phyloP scores from a whole-genome alignment of 139 green algal genomes.

The Chlorella sorokiniana region DNA sequence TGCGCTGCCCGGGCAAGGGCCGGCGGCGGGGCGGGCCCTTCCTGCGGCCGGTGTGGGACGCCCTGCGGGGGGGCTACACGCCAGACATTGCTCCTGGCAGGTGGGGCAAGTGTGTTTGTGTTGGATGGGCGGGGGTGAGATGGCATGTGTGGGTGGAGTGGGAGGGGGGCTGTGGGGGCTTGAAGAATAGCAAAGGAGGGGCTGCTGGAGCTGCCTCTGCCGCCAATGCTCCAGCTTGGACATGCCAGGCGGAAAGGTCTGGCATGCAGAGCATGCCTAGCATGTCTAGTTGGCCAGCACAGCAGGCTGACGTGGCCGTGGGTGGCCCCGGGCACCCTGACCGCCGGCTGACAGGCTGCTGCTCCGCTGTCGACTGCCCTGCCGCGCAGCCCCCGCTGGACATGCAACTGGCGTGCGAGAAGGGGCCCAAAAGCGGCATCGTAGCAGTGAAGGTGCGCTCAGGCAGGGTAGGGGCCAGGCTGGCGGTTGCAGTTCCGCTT shows the following conservation, averaged over 20 bases:
- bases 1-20: slow-evolving; percentile 48
- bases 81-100: not conserved
- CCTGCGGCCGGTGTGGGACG: not conserved
- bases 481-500: no score
- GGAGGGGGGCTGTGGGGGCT: no score
- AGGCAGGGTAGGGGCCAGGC: not conserved
- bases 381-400: slow-evolving; percentile 24
- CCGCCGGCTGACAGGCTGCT: not conserved
- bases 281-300: not conserved
- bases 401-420: slow-evolving; percentile 22
- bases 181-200: no score
- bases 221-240: no score
- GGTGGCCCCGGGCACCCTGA: not conserved
- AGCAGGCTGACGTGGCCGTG: not conserved
- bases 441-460: slow-evolving; percentile 82
- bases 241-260: no score
- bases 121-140: no score
- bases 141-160: no score
- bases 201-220: no score
- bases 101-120: not conserved
- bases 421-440: slow-evolving; percentile 61
- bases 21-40: slow-evolving; percentile 9
- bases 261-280: not conserved
- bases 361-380: not conserved
- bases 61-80: slow-evolving; percentile 14